These are phyloP conservation scores for Vigna angularis DNA, from an alignment of 306 rosid genomes.

Conservation along the genomic window DNA sequence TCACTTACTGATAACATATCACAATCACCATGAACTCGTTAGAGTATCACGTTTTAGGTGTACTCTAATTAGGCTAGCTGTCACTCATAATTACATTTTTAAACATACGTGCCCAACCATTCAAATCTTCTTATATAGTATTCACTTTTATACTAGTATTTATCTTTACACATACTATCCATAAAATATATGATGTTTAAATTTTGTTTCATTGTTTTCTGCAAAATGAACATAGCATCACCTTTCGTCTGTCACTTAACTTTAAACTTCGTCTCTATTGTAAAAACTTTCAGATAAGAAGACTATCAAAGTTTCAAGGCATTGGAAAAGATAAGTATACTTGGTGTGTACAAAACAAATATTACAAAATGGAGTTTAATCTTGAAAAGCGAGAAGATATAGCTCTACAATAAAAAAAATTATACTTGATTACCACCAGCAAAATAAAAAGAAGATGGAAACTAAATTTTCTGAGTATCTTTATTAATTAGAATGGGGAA, in stretches of 20 bases:
- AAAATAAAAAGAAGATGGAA: too few species aligned
- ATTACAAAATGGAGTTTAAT: too few species aligned
- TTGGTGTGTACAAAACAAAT: not conserved
- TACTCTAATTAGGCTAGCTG: slow-evolving; percentile 36
- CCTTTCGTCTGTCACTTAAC: not conserved
- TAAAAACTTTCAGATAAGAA: not conserved
- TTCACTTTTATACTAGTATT: not conserved
- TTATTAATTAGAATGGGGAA: not conserved
- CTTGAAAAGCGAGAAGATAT: too few species aligned
- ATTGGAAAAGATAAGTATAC: not conserved
- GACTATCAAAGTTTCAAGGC: not conserved
- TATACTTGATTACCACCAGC: too few species aligned
- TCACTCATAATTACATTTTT: slow-evolving; percentile 52
- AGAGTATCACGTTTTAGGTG: not conserved
- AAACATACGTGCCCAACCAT: slow-evolving; percentile 14
- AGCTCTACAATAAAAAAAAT: too few species aligned
- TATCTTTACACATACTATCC: not conserved
- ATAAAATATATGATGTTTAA: not conserved
- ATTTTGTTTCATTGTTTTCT: not conserved
- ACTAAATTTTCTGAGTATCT: too few species aligned
- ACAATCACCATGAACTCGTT: slow-evolving; percentile 20
- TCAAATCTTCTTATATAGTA: not conserved
- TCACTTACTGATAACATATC: not conserved
- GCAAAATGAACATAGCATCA: not conserved
- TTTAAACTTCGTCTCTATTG: not conserved